Percentiles rank a stretch among this genome's conserved stretches.
Conservation (phyloP, 805 yeast genomes). For the Cyberlindnera maritima region DNA sequence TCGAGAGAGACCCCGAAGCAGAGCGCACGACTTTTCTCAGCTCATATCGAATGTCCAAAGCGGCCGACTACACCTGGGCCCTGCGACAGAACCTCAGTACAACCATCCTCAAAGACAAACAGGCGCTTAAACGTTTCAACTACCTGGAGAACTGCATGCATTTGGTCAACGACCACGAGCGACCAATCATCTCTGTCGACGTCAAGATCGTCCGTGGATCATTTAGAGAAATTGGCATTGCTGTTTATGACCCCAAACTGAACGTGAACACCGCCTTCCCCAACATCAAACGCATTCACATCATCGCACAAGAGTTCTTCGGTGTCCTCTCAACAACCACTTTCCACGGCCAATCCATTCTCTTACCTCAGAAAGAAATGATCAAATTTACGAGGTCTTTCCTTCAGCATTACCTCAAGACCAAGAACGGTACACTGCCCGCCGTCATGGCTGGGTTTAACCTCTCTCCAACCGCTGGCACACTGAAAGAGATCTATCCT, state of each 20-base stretch:
- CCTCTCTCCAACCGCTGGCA: constrained; percentile 1
- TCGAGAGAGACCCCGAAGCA: not conserved
- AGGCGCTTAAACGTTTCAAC: constrained; percentile 18
- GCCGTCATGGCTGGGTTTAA: constrained; percentile 12
- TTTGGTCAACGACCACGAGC: constrained; percentile 11
- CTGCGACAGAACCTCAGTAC: constrained; percentile 1
- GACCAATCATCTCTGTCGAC: constrained; percentile 11
- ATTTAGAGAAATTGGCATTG: constrained; percentile 20
- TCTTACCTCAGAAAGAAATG: constrained; percentile 13
- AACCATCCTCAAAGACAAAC: not conserved
- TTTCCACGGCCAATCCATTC: constrained; percentile 20
- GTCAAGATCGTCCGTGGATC: constrained; percentile 10
- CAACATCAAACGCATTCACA: constrained; percentile 14
- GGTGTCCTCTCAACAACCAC: constrained; percentile 23
- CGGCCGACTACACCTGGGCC: constrained; percentile 12
- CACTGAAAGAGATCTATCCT: constrained; percentile 1
- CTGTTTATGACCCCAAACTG: constrained; percentile 21
- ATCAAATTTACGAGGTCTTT: constrained; percentile 7
- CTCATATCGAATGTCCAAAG: constrained; percentile 10
- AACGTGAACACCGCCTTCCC: constrained; percentile 12
- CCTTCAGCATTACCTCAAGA: constrained; percentile 3
- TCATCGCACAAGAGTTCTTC: constrained; percentile 19
- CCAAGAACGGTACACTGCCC: not conserved
- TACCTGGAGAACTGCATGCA: constrained; percentile 13
- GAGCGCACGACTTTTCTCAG: not conserved